Percentiles rank a stretch among this genome's conserved stretches.
Conservation (phyloP, 345 rosid genomes). For the Hibiscus trionum region DNA sequence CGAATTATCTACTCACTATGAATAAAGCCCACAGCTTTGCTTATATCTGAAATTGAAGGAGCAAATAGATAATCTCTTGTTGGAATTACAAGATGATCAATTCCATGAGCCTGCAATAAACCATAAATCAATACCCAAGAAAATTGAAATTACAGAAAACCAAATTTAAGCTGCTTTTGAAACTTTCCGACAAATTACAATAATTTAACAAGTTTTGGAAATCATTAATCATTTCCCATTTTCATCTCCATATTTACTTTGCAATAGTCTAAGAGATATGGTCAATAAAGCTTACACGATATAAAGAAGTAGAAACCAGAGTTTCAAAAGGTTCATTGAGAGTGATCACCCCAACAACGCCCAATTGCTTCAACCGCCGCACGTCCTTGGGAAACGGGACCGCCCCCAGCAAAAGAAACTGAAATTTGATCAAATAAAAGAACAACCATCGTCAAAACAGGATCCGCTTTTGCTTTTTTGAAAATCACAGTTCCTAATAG, state of each 20-base stretch:
- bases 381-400: conserved; percentile 90
- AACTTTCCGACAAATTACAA: background rate
- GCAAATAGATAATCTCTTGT: conserved; percentile 88
- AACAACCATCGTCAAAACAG: background rate
- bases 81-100: conserved; percentile 77
- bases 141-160: background rate
- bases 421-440: background rate
- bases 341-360: conserved; percentile 76
- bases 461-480: background rate
- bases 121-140: background rate
- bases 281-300: conserved; percentile 34
- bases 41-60: conserved; percentile 53
- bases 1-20: conserved; percentile 36
- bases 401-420: conserved; percentile 76
- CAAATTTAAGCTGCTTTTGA: background rate
- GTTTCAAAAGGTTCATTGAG: conserved; percentile 80
- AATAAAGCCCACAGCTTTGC: conserved; percentile 64
- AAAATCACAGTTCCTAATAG: background rate
- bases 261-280: background rate
- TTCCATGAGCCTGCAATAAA: conserved; percentile 54
- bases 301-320: conserved; percentile 66
- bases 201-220: background rate
- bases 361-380: conserved; percentile 55
- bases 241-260: background rate
- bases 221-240: background rate